phyloP scores from a whole-genome alignment of 768 basidiomycete genomes.

The Amanita pseudoporphyria region DNA sequence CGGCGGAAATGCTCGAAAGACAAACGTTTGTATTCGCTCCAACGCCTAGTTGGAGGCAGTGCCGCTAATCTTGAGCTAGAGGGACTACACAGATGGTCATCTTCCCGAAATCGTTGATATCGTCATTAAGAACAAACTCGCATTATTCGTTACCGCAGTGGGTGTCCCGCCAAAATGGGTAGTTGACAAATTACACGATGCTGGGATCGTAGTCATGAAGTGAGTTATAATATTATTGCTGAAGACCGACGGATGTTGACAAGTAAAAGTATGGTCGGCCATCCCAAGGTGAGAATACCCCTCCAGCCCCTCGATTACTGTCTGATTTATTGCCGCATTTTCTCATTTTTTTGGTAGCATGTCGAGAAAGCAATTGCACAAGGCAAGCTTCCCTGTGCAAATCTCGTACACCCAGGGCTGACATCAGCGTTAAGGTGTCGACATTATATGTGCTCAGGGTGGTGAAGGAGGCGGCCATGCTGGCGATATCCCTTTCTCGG shows the following conservation, averaged over 20 bases:
- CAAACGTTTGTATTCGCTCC: conserved; percentile 37
- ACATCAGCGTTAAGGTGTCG: conserved; percentile 44
- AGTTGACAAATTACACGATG: conserved; percentile 74
- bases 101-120: conserved; percentile 71
- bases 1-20: conserved; percentile 76
- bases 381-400: conserved; percentile 24
- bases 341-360: conserved; percentile 52
- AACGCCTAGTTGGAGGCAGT: neutral
- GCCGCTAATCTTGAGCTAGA: conserved; percentile 17
- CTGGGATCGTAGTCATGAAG: conserved; percentile 83
- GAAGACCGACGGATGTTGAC: conserved; percentile 5
- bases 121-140: conserved; percentile 61
- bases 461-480: conserved; percentile 89
- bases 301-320: neutral
- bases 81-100: conserved; percentile 74
- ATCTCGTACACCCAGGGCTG: neutral
- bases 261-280: conserved; percentile 62
- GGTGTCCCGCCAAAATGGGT: conserved; percentile 79
- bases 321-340: conserved; percentile 2
- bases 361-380: conserved; percentile 67
- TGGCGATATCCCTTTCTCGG: conserved; percentile 70
- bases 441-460: conserved; percentile 83
- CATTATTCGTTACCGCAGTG: conserved; percentile 77
- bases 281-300: conserved; percentile 57
- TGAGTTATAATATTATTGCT: conserved; percentile 25